phyloP scores from a whole-genome alignment of 2,329 filamentous ascomycete species.

The Ustulina deusta region DNA sequence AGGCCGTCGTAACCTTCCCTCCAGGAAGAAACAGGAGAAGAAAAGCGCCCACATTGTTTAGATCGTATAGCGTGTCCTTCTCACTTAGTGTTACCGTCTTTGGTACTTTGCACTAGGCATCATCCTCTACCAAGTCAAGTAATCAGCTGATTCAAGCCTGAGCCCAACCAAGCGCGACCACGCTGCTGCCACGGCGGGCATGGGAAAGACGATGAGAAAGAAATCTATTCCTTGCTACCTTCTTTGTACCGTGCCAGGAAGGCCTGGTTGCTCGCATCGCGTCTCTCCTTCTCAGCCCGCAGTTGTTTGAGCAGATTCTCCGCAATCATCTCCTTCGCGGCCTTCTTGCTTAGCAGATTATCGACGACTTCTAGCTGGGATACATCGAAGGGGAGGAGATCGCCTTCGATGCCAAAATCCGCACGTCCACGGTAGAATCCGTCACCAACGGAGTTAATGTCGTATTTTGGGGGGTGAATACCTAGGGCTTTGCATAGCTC shows the following conservation, averaged over 20 bases:
- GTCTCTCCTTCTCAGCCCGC: constrained; percentile 39
- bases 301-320: constrained; percentile 56
- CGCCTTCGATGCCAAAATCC: constrained; percentile 34
- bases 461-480: constrained; percentile 53
- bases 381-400: constrained; percentile 32
- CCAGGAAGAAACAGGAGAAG: too few species aligned
- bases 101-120: background rate
- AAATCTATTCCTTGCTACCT: background rate
- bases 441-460: constrained; percentile 40
- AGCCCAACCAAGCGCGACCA: background rate
- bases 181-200: background rate
- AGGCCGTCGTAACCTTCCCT: background rate
- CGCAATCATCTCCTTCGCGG: constrained; percentile 56
- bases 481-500: constrained; percentile 52
- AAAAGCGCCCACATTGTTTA: too few species aligned
- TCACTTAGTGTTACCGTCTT: background rate
- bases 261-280: constrained; percentile 15
- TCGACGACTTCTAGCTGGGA: constrained; percentile 34
- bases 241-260: constrained; percentile 11
- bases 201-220: background rate
- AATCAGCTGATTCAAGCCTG: background rate
- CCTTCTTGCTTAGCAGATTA: constrained; percentile 51
- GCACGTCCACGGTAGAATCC: constrained; percentile 55
- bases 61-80: background rate
- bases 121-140: background rate